Conservation (phyloP, 805 yeast species). For the Brettanomyces anomalus region DNA sequence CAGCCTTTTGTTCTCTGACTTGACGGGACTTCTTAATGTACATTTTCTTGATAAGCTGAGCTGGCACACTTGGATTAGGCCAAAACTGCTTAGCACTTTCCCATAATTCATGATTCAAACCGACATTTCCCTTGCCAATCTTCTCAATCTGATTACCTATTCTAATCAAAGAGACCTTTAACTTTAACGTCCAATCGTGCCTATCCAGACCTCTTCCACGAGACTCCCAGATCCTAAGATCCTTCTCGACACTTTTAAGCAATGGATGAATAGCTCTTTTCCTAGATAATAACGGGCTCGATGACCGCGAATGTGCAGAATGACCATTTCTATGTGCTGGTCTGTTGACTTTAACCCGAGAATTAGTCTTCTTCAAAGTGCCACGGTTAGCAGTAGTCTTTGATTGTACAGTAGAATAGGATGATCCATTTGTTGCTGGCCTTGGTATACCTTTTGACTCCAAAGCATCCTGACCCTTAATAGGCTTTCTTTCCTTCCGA, state of each 20-base stretch:
- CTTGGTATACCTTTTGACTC: constrained; percentile 11
- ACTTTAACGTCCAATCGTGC: constrained; percentile 21
- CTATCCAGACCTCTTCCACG: constrained; percentile 26
- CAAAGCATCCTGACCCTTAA: constrained; percentile 15
- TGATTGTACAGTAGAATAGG: background rate
- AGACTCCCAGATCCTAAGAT: constrained; percentile 23
- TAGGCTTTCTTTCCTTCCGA: background rate
- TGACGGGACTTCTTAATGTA: constrained; percentile 22
- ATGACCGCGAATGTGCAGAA: background rate
- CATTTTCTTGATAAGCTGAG: constrained; percentile 23
- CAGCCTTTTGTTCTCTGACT: constrained; percentile 2
- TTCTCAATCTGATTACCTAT: constrained; percentile 24
- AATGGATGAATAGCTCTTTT: constrained; percentile 13
- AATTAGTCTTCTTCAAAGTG: background rate
- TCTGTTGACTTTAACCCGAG: background rate
- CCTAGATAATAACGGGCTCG: constrained; percentile 10
- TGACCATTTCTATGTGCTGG: background rate
- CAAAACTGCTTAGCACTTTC: constrained; percentile 23
- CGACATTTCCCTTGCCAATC: constrained; percentile 12
- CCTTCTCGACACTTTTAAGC: constrained; percentile 20
- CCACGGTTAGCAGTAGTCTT: background rate
- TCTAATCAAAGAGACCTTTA: constrained; percentile 21
- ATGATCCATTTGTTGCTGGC: constrained; percentile 4
- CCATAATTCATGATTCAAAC: constrained; percentile 23
- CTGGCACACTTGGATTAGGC: constrained; percentile 25